phyloP scores from a whole-genome alignment of 768 basidiomycete genomes.

The Hypsizygus marmoreus region DNA sequence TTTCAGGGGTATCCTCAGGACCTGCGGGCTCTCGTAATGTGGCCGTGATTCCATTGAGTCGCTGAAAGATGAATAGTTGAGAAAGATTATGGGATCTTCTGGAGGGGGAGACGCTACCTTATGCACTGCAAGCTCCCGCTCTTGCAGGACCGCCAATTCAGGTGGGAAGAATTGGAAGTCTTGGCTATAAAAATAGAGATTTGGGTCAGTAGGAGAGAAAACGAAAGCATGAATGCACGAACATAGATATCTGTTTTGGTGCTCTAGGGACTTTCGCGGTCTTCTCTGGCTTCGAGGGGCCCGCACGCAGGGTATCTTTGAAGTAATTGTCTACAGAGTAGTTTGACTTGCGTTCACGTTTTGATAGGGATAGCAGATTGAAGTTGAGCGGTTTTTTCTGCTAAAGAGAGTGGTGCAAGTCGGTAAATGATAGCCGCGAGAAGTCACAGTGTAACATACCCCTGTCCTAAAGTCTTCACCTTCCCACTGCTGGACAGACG shows the following conservation, averaged over 20 bases:
- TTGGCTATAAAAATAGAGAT: conserved; percentile 49
- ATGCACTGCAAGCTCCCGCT: conserved; percentile 81
- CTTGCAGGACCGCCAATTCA: conserved; percentile 77
- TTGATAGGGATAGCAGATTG: conserved; percentile 84
- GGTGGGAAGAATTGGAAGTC: conserved; percentile 98
- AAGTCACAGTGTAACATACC: conserved; percentile 40
- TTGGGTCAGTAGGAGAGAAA: conserved; percentile 9
- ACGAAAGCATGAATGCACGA: conserved; percentile 28
- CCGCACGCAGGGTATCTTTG: conserved; percentile 84
- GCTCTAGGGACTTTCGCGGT: conserved; percentile 81
- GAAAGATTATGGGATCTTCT: neutral
- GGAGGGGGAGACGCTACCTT: conserved; percentile 47
- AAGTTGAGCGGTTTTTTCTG: conserved; percentile 72
- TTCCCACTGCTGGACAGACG: conserved; percentile 91
- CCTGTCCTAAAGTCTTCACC: conserved; percentile 89
- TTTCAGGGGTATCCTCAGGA: conserved; percentile 79
- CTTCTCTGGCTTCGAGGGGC: conserved; percentile 78
- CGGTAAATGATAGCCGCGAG: too few relatives aligned
- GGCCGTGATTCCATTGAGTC: conserved; percentile 66
- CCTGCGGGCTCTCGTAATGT: conserved; percentile 66
- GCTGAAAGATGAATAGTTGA: conserved; percentile 35
- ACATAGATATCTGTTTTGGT: conserved; percentile 88
- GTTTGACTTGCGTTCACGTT: conserved; percentile 91
- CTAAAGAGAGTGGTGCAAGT: conserved; percentile 4
- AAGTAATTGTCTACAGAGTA: conserved; percentile 97